Evolutionary conservation across 345 rosid genomes (phyloP).

Genomic region (Psidium friedrichsthalianum): DNA sequence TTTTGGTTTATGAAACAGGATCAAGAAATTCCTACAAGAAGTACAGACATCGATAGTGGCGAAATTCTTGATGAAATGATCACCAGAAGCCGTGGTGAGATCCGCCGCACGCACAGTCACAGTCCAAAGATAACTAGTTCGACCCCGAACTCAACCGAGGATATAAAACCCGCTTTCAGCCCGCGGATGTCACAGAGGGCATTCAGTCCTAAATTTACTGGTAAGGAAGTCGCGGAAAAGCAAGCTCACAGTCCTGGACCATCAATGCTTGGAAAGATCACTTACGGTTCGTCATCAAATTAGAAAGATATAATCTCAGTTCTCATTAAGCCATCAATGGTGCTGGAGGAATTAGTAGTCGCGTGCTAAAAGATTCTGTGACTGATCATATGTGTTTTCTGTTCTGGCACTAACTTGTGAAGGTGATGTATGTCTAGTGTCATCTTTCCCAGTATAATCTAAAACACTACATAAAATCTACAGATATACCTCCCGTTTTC

Average conservation of each 20-base stretch:
- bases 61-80: constrained; percentile 61
- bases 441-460: not conserved
- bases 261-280: constrained; percentile 29
- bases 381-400: not conserved
- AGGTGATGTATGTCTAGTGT: not conserved
- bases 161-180: constrained; percentile 25
- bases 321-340: not conserved
- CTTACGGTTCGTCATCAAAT: constrained; percentile 14
- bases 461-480: not conserved
- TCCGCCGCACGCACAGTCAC: constrained; percentile 36
- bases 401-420: not conserved
- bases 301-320: not conserved
- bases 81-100: constrained; percentile 69
- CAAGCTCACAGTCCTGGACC: constrained; percentile 40
- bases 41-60: constrained; percentile 18
- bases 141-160: constrained; percentile 21
- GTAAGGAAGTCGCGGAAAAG: constrained; percentile 19
- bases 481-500: not conserved
- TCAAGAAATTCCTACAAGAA: constrained; percentile 24
- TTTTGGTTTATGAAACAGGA: constrained; percentile 19
- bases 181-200: constrained; percentile 22
- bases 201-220: constrained; percentile 22
- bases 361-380: not conserved
- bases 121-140: constrained; percentile 53
- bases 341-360: not conserved